phyloP scores from a whole-genome alignment of 352 stramenopile species.

The Phytophthora uliginosa region DNA sequence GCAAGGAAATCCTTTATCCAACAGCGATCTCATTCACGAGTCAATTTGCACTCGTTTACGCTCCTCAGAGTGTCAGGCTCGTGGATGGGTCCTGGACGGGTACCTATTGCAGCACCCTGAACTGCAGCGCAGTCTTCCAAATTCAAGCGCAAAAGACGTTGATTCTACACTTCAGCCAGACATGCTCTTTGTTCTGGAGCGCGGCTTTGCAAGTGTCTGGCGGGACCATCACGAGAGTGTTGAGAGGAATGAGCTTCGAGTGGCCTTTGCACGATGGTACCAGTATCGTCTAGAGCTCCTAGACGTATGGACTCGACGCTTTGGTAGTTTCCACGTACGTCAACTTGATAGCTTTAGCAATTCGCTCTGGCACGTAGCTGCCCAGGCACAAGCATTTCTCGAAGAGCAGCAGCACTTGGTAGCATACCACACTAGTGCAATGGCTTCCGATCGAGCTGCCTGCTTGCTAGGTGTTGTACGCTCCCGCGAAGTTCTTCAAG shows the following conservation, averaged over 20 bases:
- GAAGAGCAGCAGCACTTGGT: conserved; percentile 45
- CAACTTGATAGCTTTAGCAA: conserved; percentile 47
- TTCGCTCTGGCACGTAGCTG: conserved; percentile 61
- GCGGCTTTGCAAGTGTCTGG: conserved; percentile 44
- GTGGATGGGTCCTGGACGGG: conserved; percentile 75
- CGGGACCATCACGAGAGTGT: conserved; percentile 8
- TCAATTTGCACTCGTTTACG: conserved; percentile 57
- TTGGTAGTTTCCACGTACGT: conserved; percentile 58
- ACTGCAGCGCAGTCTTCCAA: conserved; percentile 40
- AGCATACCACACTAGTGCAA: conserved; percentile 30
- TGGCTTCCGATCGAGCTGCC: conserved; percentile 24
- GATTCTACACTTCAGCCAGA: conserved; percentile 47
- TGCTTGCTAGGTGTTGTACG: conserved; percentile 45
- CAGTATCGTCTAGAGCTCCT: conserved; percentile 60
- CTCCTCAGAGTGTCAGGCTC: conserved; percentile 64
- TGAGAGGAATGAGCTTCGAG: conserved; percentile 24
- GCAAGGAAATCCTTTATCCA: conserved; percentile 17
- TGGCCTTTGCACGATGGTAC: conserved; percentile 51
- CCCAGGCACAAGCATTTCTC: conserved; percentile 36
- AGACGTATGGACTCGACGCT: conserved; percentile 49
- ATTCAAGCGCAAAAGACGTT: neutral
- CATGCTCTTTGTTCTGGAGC: conserved; percentile 64
- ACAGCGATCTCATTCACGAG: conserved; percentile 38
- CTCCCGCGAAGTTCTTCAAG: conserved; percentile 28
- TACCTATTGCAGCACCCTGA: conserved; percentile 47